A percentile compares a stretch with the other conserved stretches of the same genome.
Conservation (phyloP, 257 asterid species). For the Scutellaria baicalensis region DNA sequence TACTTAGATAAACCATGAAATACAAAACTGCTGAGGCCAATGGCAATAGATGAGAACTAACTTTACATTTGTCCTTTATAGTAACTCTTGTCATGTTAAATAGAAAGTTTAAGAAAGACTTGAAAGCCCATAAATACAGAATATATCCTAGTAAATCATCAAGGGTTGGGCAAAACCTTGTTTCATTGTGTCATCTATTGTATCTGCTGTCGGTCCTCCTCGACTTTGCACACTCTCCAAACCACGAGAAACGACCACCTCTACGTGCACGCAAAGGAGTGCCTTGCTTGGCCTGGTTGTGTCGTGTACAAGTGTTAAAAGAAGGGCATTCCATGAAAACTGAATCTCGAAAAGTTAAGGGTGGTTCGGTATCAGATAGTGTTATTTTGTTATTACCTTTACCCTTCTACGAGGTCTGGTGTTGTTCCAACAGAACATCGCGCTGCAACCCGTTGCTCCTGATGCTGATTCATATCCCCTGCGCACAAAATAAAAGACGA, state of each 20-base stretch:
- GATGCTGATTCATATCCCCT: slow-evolving; percentile 95
- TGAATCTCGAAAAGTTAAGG: neutral
- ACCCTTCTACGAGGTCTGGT: slow-evolving; percentile 39
- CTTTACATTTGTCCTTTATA: slow-evolving; percentile 25
- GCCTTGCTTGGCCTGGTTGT: slow-evolving; percentile 43
- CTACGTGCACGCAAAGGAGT: slow-evolving; percentile 42
- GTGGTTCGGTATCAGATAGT: neutral
- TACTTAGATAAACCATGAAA: slow-evolving; percentile 8
- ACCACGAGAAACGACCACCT: slow-evolving; percentile 56
- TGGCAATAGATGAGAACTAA: slow-evolving; percentile 12
- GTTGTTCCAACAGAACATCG: slow-evolving; percentile 81
- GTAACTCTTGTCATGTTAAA: neutral
- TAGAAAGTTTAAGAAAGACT: neutral
- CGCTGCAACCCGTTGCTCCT: slow-evolving; percentile 73
- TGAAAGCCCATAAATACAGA: slow-evolving; percentile 25
- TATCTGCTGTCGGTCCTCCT: slow-evolving; percentile 37
- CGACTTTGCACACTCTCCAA: slow-evolving; percentile 72
- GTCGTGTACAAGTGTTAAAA: neutral
- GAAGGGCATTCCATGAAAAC: too few relatives aligned
- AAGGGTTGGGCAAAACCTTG: neutral
- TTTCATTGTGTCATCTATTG: slow-evolving; percentile 27
- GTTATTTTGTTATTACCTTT: slow-evolving; percentile 26
- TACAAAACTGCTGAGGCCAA: slow-evolving; percentile 7
- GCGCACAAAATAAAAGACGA: slow-evolving; percentile 6
- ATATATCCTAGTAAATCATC: slow-evolving; percentile 9